These are phyloP conservation scores for Barnettozyma sp. DNA, from an alignment of 805 yeast species.

Conservation along the genomic window DNA sequence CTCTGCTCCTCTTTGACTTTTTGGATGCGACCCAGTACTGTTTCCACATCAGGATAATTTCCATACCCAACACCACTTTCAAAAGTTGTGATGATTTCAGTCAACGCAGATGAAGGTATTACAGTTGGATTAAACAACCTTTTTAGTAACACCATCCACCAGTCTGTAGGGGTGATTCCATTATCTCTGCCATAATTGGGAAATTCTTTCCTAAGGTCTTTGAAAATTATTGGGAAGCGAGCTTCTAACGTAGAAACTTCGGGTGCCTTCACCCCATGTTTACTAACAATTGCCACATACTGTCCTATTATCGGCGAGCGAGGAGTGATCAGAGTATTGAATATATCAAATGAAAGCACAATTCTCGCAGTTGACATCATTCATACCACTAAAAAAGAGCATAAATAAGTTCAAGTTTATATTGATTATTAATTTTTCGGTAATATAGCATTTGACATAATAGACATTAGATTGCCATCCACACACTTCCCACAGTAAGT, in stretches of 20 bases:
- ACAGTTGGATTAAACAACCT: slow-evolving; percentile 33
- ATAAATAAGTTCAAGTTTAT: no score
- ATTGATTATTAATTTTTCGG: no score
- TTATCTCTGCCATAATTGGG: slow-evolving; percentile 59
- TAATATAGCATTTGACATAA: no score
- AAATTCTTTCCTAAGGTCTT: slow-evolving; percentile 30
- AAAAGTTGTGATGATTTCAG: slow-evolving; percentile 42
- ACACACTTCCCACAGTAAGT: slow-evolving; percentile 57
- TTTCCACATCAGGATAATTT: slow-evolving; percentile 44
- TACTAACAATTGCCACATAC: slow-evolving; percentile 42
- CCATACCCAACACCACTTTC: slow-evolving; percentile 47
- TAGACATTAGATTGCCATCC: slow-evolving; percentile 62
- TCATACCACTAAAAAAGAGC: no score
- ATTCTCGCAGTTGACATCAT: not conserved
- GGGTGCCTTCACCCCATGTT: slow-evolving; percentile 35
- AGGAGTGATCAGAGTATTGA: slow-evolving; percentile 2
- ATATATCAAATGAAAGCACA: slow-evolving; percentile 3
- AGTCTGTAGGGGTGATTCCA: slow-evolving; percentile 31
- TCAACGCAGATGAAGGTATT: slow-evolving; percentile 33
- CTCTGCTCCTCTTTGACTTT: slow-evolving; percentile 18
- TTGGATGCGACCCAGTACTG: slow-evolving; percentile 32
- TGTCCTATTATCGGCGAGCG: slow-evolving; percentile 22
- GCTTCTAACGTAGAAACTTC: slow-evolving; percentile 21
- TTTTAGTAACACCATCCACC: slow-evolving; percentile 55
- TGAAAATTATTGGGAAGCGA: slow-evolving; percentile 30